Evolutionary conservation across 1,139 yeast genomes (phyloP), one percentile per base, ranked within the genome.

Genomic region (Wickerhamomyces sp.): DNA sequence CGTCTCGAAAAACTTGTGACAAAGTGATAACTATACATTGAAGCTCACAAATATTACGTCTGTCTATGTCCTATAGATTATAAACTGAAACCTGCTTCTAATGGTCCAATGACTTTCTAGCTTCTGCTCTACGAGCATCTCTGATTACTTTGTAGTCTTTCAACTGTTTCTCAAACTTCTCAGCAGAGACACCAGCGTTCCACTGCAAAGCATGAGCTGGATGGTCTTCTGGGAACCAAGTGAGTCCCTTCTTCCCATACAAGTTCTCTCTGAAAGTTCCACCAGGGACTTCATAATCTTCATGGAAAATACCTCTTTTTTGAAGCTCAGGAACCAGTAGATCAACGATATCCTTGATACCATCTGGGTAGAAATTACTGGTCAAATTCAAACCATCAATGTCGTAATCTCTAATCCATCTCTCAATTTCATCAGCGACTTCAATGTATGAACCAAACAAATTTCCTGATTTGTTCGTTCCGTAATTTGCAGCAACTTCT

Each of bases 181-280:
- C 33, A 15, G 21, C 24, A 4, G 30, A 33, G 27, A 51, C 32
- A 23, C 35, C 39, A n/a, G 32, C 23, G 35, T 49, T 58, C 67
- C 67, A 62, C 46, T 65, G 55, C 26, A 59, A 46, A 6, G 51
- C 45, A 42, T 60, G 41, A 6, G 63, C 64, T 12, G 66, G 66
- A 37, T 62, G 67, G n/a, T 25, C 27, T 17, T 23, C 31, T 6
- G 28, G 27, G 9, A 38, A 11, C 12, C 24, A 32, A 10, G 26
- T 58, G 57, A 28, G 57, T 57, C 62, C 37, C 10, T 28, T 25
- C 6, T 14, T 25, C 16, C 51, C 51, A 31, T 45, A 47, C 4
- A 46, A 26, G 18, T 42, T 43, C 26, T 49, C 52, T 33, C 53
- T 44, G 24, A 45, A 49, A 11, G 52, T 39, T n/a, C 41, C 51